Conservation (phyloP, 1,284 basidiomycete species). For the Amylostereum areolatum region DNA sequence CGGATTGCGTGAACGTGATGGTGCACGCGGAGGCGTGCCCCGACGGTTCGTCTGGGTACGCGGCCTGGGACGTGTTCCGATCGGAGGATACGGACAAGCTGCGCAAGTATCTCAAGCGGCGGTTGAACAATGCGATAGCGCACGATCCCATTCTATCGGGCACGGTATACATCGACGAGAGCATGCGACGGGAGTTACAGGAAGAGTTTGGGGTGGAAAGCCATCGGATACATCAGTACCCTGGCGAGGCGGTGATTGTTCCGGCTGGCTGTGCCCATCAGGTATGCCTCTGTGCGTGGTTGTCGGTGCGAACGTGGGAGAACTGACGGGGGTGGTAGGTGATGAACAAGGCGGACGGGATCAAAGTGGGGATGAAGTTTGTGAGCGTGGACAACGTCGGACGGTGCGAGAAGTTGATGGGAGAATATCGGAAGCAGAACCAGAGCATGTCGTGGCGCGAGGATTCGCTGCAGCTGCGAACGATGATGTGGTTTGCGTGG, state of each 20-base stretch:
- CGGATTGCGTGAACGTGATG: constrained; percentile 93
- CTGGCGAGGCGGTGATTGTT: constrained; percentile 93
- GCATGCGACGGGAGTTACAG: constrained; percentile 63
- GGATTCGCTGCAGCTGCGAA: constrained; percentile 86
- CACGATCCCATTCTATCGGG: constrained; percentile 91
- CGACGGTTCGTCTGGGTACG: constrained; percentile 70
- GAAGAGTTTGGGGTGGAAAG: constrained; percentile 68
- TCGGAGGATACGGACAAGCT: constrained; percentile 79
- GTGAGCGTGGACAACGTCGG: constrained; percentile 89
- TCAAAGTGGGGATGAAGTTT: constrained; percentile 97
- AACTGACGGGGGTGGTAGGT: constrained; percentile 6
- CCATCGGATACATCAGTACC: constrained; percentile 82
- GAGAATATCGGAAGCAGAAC: constrained; percentile 88
- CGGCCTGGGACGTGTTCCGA: constrained; percentile 89
- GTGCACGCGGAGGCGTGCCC: constrained; percentile 59
- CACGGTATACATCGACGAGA: constrained; percentile 77
- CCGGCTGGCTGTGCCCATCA: constrained; percentile 95
- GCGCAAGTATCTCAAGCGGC: constrained; percentile 64
- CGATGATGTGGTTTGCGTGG: constrained; percentile 94
- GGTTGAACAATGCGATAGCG: constrained; percentile 40
- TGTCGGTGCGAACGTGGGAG: constrained; percentile 45
- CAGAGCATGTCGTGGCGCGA: constrained; percentile 87
- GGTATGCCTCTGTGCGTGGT: constrained; percentile 36
- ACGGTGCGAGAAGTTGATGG: constrained; percentile 78
- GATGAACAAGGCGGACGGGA: constrained; percentile 78